These are phyloP conservation scores for Eucalyptus lansdowneana DNA, from an alignment of 345 rosid species.

Conservation along the genomic window DNA sequence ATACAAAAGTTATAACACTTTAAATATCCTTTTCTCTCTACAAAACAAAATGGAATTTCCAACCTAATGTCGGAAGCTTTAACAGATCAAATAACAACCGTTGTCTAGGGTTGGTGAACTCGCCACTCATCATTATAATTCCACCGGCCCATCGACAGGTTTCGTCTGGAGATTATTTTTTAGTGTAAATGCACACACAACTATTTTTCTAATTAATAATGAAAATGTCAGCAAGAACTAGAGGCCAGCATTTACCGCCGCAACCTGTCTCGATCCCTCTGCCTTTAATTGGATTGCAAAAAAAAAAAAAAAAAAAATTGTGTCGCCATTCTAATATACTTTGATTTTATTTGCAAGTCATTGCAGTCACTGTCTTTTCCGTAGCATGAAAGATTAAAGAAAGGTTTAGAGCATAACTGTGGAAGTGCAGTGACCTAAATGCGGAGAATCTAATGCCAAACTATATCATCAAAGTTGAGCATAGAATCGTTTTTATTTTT, in stretches of 20 bases:
- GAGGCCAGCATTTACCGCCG: neutral
- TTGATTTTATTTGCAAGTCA: neutral
- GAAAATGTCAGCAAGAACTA: neutral
- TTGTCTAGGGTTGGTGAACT: neutral
- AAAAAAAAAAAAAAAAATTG: neutral
- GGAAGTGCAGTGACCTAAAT: neutral
- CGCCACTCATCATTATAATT: neutral
- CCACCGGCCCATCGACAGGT: neutral
- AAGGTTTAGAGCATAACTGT: neutral
- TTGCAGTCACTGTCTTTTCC: neutral
- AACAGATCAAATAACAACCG: neutral
- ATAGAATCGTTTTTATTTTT: neutral
- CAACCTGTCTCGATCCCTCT: neutral
- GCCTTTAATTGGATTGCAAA: neutral
- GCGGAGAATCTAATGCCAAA: neutral
- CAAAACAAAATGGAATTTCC: neutral
- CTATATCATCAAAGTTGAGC: neutral
- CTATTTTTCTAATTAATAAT: neutral
- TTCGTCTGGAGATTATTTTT: neutral
- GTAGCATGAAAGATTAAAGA: neutral
- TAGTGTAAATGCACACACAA: neutral
- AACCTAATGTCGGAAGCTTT: neutral
- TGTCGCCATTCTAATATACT: neutral
- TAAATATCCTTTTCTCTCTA: rapidly evolving
- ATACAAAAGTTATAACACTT: neutral